Conservation (phyloP, 139 green algal genomes). For the Mesotaenium endlicherianum region DNA sequence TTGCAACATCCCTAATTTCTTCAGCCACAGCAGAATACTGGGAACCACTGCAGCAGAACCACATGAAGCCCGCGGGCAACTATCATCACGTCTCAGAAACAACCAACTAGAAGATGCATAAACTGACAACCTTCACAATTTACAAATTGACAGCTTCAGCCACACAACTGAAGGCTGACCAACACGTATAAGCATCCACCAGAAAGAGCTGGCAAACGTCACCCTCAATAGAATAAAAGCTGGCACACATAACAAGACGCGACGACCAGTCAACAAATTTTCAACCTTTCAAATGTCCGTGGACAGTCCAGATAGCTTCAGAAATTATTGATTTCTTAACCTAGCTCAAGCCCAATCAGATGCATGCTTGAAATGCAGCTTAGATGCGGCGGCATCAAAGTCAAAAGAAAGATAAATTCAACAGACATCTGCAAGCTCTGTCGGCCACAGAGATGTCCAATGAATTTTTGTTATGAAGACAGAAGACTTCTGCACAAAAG, state of each 20-base stretch:
- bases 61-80: neutral
- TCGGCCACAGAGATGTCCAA: neutral
- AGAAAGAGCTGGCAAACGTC: no score
- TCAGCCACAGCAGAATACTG: conserved; percentile 32
- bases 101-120: neutral
- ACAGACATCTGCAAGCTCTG: neutral
- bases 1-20: conserved; percentile 34
- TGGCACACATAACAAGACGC: neutral
- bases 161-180: neutral
- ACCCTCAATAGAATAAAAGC: neutral
- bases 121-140: neutral
- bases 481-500: neutral
- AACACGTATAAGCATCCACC: neutral
- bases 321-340: no score
- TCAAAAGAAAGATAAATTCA: neutral
- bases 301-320: neutral
- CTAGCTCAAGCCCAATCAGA: no score
- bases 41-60: conserved; percentile 22
- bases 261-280: neutral
- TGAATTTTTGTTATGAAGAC: neutral
- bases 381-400: neutral
- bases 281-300: neutral
- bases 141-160: neutral
- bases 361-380: neutral
- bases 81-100: neutral